phyloP scores from a whole-genome alignment of 495 filamentous ascomycete species.

The Penicillium canariense region DNA sequence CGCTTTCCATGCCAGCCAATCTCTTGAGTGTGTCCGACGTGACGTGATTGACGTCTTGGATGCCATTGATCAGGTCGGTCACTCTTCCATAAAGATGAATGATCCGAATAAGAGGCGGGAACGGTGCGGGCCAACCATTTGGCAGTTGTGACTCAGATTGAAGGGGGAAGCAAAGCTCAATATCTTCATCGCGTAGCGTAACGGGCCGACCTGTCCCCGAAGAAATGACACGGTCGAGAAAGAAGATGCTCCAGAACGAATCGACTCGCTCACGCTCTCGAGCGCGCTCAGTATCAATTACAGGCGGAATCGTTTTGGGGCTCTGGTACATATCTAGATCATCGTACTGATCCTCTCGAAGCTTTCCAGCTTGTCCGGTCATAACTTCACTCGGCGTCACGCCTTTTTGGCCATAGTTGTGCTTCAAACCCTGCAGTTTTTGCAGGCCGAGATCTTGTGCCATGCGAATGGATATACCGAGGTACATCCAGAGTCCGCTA shows the following conservation, averaged over 20 bases:
- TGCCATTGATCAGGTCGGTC: conserved; percentile 80
- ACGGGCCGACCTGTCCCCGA: conserved; percentile 79
- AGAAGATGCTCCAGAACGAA: conserved; percentile 84
- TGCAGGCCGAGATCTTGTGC: conserved; percentile 80
- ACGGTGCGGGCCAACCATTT: conserved; percentile 69
- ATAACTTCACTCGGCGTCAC: conserved; percentile 53
- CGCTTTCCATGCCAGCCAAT: conserved; percentile 69
- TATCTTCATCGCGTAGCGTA: conserved; percentile 76
- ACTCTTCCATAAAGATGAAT: conserved; percentile 80
- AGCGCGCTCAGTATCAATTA: conserved; percentile 42
- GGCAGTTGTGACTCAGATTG: conserved; percentile 55
- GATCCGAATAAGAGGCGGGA: conserved; percentile 74
- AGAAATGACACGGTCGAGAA: conserved; percentile 80
- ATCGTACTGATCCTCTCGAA: conserved; percentile 44
- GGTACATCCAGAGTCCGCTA: conserved; percentile 87
- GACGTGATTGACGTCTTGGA: conserved; percentile 70
- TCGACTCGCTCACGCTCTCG: conserved; percentile 73
- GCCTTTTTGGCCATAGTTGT: conserved; percentile 57
- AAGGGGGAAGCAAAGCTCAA: conserved; percentile 71
- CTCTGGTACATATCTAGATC: conserved; percentile 32
- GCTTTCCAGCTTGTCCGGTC: conserved; percentile 42
- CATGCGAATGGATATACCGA: conserved; percentile 83
- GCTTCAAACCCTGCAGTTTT: conserved; percentile 70
- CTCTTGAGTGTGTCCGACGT: conserved; percentile 66
- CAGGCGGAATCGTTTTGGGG: conserved; percentile 19